Evolutionary conservation across 2,329 filamentous ascomycete genomes (phyloP).

Genomic region (Clarireedia hainanense): DNA sequence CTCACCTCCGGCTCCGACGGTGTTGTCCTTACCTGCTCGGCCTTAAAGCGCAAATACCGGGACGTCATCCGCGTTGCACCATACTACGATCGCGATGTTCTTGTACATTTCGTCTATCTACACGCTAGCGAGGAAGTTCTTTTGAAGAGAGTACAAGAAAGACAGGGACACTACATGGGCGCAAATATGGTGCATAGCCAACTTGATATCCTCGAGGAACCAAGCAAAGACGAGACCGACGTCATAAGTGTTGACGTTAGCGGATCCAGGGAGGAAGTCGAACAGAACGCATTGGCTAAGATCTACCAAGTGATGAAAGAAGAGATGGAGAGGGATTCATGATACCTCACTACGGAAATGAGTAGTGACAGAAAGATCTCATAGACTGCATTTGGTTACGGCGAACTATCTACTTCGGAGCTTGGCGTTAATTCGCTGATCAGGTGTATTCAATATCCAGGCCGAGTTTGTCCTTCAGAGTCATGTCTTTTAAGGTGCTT

Average conservation of each 20-base stretch:
- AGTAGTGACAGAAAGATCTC: neutral
- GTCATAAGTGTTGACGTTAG: constrained; percentile 65
- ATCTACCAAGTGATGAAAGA: constrained; percentile 32
- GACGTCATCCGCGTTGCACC: constrained; percentile 79
- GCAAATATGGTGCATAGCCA: constrained; percentile 92
- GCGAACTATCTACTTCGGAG: no score
- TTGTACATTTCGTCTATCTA: constrained; percentile 89
- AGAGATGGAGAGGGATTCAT: constrained; percentile 12
- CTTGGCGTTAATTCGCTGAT: neutral
- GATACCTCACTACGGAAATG: neutral
- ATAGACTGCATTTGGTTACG: neutral
- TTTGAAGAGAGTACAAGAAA: constrained; percentile 62
- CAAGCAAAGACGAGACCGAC: constrained; percentile 61
- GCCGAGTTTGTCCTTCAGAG: neutral
- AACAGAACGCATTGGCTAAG: constrained; percentile 48
- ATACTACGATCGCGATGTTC: constrained; percentile 65
- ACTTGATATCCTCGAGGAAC: constrained; percentile 79
- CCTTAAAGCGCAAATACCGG: constrained; percentile 93
- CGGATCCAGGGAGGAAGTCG: constrained; percentile 49
- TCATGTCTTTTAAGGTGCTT: neutral
- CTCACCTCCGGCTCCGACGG: constrained; percentile 50
- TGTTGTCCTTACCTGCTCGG: constrained; percentile 94
- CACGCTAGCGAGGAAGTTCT: constrained; percentile 69
- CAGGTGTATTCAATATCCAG: neutral
- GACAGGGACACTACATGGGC: constrained; percentile 91